Evolutionary conservation across 257 asterid species (phyloP), one percentile per base, ranked within the genome.

Genomic region (Asclepias syriaca): DNA sequence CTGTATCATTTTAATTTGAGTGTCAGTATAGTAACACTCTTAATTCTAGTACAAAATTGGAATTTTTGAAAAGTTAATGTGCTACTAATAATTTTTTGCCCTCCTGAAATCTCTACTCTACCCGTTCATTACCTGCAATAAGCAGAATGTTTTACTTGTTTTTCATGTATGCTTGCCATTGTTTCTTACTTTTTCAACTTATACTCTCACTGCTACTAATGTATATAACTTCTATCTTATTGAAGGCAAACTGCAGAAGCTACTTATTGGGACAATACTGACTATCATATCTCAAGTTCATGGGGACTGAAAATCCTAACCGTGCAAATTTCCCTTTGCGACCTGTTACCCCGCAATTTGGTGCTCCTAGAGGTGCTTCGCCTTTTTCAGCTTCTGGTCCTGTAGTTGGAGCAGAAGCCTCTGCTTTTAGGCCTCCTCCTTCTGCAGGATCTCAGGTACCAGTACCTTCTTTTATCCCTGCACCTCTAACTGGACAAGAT

Each of bases 241-340:
- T 37, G 56, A 50, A 69, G 73, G 59, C 71, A 53, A 60, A 73
- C 53, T 73, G 74, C 81, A 74, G 91, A 81, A 84, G 76, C 65
- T 72, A 59, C 81, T 68, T 71, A 65, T 73, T 77, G 78, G 50
- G n/a, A 51, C 75, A 72, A 73, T 79, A 77, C 80, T 78, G 63
- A 74, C 72, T 51, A 69, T 66, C 66, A 57, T 76, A 61, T 73
- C 53, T 69, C 64, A 78, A 72, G 60, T 34, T 19, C 70, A 77
- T 77, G 81, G 81, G 81, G 21, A 73, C 77, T 49, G 77, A 77
- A 72, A 66, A 72, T 77, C 74, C 81, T 24, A 45, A 45, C 32
- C 77, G 71, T 60, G 43, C 79, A 13, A 74, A 24, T 49, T 65
- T 34, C 50, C 77, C 77, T 51, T 56, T 22, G 22, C 53, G 77